These are phyloP conservation scores for Chromera velia DNA, from an alignment of 73 alveolate genomes.

Conservation along the genomic window DNA sequence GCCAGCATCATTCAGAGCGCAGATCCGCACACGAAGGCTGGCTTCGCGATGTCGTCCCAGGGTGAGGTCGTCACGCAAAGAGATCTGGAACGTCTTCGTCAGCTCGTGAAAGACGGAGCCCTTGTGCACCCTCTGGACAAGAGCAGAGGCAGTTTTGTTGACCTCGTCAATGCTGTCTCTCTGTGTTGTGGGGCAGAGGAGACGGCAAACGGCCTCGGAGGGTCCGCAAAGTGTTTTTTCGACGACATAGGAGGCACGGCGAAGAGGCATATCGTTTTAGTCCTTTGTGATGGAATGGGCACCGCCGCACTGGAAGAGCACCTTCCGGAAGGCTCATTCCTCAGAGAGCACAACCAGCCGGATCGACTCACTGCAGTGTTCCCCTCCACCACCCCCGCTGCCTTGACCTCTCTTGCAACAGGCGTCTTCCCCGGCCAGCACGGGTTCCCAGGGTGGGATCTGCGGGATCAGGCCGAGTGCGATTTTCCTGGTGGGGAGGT, in stretches of 20 bases:
- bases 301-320: conserved; percentile 9
- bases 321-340: conserved; percentile 15
- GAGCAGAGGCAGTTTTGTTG: conserved; percentile 25
- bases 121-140: too few relatives aligned
- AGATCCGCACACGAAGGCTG: too few relatives aligned
- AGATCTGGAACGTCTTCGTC: too few relatives aligned
- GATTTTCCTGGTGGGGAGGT: neutral
- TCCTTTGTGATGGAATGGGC: conserved; percentile 43
- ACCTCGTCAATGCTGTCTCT: conserved; percentile 27
- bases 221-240: conserved; percentile 11
- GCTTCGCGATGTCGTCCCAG: too few relatives aligned
- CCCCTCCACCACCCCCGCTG: conserved; percentile 43
- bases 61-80: too few relatives aligned
- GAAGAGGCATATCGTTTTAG: conserved; percentile 23
- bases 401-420: conserved; percentile 38
- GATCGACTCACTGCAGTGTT: conserved; percentile 20
- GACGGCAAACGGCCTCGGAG: neutral
- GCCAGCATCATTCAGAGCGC: too few relatives aligned
- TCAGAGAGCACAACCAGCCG: neutral
- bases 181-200: conserved; percentile 8
- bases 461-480: conserved; percentile 34
- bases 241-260: conserved; percentile 12
- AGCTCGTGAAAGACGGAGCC: too few relatives aligned
- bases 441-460: conserved; percentile 43
- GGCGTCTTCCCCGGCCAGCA: conserved; percentile 41